A percentile compares a stretch with the other conserved stretches of the same genome.
Evolutionary conservation across 2,329 filamentous ascomycete species (phyloP).

Genomic region (Diplodia sapinea): DNA sequence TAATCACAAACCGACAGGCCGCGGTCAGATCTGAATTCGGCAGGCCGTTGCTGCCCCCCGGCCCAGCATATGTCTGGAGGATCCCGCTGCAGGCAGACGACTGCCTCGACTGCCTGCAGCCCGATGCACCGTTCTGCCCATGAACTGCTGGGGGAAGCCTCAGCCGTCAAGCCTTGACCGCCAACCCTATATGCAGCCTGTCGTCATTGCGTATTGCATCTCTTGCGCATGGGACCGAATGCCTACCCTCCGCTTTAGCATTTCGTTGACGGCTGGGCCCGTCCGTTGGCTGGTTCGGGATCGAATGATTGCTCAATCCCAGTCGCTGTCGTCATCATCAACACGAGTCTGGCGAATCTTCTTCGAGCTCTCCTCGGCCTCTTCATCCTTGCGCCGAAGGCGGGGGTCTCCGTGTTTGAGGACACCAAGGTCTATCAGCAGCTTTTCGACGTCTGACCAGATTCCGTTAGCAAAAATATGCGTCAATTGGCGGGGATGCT

Average conservation of each 20-base stretch:
- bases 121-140: not conserved
- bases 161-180: not conserved
- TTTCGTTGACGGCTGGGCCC: not conserved
- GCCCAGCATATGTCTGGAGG: constrained; percentile 12
- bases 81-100: constrained; percentile 6
- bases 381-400: constrained; percentile 65
- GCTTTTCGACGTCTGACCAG: constrained; percentile 71
- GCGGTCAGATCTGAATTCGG: constrained; percentile 24
- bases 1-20: constrained; percentile 15
- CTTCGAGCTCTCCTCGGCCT: constrained; percentile 61
- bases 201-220: constrained; percentile 4
- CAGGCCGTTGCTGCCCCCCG: constrained; percentile 10
- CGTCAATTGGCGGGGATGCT: not conserved
- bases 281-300: not conserved
- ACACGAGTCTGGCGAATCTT: constrained; percentile 58
- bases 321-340: constrained; percentile 63
- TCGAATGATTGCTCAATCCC: constrained; percentile 55
- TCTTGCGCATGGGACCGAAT: not conserved
- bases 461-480: constrained; percentile 18
- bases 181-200: constrained; percentile 5
- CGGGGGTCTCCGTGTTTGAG: constrained; percentile 79
- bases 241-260: not conserved
- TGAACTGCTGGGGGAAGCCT: not conserved
- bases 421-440: constrained; percentile 83
- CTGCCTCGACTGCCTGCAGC: constrained; percentile 19